phyloP scores from a whole-genome alignment of 2,329 filamentous ascomycete species.

The Stagonosporopsis vannaccii region DNA sequence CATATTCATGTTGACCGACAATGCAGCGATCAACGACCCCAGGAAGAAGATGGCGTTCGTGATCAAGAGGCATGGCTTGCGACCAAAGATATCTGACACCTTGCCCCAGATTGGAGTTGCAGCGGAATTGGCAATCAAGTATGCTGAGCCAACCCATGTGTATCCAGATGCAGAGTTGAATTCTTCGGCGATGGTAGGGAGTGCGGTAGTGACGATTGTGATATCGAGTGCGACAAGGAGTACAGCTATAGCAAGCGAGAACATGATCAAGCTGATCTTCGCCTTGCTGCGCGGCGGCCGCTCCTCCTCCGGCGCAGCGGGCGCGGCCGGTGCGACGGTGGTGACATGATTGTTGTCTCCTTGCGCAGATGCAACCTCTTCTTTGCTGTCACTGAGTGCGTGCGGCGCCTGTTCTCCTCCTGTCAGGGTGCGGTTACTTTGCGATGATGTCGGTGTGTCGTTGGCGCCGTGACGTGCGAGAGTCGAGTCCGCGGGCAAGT shows the following conservation, averaged over 20 bases:
- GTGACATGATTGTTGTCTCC: slow-evolving; percentile 11
- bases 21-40: slow-evolving; percentile 66
- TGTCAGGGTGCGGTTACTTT: slow-evolving; percentile 24
- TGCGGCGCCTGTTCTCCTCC: slow-evolving; percentile 9
- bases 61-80: slow-evolving; percentile 67
- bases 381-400: slow-evolving; percentile 2
- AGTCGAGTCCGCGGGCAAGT: slow-evolving; percentile 3
- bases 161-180: slow-evolving; percentile 61
- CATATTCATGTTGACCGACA: slow-evolving; percentile 67
- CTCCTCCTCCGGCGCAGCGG: slow-evolving; percentile 28
- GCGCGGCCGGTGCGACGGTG: slow-evolving; percentile 13
- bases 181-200: slow-evolving; percentile 65
- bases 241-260: slow-evolving; percentile 60
- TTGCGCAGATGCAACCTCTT: slow-evolving; percentile 9
- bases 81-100: slow-evolving; percentile 71
- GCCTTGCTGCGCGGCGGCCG: slow-evolving; percentile 45
- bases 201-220: slow-evolving; percentile 68
- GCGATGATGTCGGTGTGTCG: slow-evolving; percentile 21
- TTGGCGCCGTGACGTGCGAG: slow-evolving; percentile 10
- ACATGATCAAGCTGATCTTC: slow-evolving; percentile 59
- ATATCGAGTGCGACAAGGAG: slow-evolving; percentile 68
- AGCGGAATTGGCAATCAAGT: slow-evolving; percentile 58
- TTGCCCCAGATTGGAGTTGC: slow-evolving; percentile 68
- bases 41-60: slow-evolving; percentile 69
- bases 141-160: slow-evolving; percentile 62